Conservation (phyloP, 352 stramenopile genomes). For the Globisporangium nodosum region DNA sequence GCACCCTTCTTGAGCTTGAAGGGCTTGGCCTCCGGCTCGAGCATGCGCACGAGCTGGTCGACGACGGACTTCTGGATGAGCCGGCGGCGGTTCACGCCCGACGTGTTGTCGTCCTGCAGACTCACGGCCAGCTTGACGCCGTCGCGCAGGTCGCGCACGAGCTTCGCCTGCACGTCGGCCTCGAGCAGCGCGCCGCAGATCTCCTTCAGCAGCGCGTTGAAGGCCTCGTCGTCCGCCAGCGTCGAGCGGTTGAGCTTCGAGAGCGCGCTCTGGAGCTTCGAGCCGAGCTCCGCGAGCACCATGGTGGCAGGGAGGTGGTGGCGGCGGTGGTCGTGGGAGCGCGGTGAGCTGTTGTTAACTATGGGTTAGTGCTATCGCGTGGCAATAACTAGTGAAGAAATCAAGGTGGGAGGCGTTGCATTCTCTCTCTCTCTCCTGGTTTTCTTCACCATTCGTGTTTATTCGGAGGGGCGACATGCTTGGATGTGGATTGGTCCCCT, state of each 20-base stretch:
- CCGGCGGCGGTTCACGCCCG: conserved; percentile 77
- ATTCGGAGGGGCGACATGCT: no score
- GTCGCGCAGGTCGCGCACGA: conserved; percentile 85
- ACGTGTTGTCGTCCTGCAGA: conserved; percentile 61
- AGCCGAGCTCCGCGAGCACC: conserved; percentile 87
- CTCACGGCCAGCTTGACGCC: conserved; percentile 88
- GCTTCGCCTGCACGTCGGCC: conserved; percentile 87
- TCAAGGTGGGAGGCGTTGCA: no score
- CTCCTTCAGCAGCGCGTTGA: conserved; percentile 89
- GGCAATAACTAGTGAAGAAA: no score
- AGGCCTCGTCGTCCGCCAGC: conserved; percentile 87
- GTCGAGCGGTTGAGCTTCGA: conserved; percentile 84
- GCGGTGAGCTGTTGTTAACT: background rate
- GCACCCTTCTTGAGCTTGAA: conserved; percentile 91
- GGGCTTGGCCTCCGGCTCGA: conserved; percentile 77
- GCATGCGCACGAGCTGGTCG: conserved; percentile 87
- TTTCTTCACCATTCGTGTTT: no score
- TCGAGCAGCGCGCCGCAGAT: conserved; percentile 88
- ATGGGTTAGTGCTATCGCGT: no score
- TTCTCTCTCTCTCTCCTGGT: no score
- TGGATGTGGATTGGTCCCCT: no score
- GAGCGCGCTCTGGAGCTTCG: conserved; percentile 83
- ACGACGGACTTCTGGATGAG: conserved; percentile 90
- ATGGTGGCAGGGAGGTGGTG: conserved; percentile 25
- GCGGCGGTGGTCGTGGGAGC: background rate